Base-by-base conservation (phyloP, 176 grass and related monocot genomes). In the Alopecurus myosuroides region DNA sequence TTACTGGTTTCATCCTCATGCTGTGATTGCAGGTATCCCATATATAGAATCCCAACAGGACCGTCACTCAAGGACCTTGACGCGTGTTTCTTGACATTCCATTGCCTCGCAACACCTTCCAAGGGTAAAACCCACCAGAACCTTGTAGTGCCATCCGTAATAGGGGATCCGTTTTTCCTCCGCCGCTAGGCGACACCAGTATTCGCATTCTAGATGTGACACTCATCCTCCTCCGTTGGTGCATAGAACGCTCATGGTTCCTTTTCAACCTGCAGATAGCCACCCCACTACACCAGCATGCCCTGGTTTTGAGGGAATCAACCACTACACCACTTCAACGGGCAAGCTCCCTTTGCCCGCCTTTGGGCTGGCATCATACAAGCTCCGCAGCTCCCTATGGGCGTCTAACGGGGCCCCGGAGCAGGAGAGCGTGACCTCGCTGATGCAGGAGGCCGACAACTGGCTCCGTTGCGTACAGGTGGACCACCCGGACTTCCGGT, bases 41-140 rank as follows among this genome's bases (percentile, higher is more conserved):
- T 99, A 88, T 99, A 99, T 86, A 90, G 97, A 90, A 99, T 99
- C 77, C 97, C 97, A 22, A 97, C 92, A 76, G 97, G 97, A 34
- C 97, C 97, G 29, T 97, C 97, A n/a, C 80, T 99, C 85, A 96
- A 91, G 88, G 97, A 99, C 72, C 90, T 99, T 73, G 94, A 99
- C 56, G 93, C 97, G 19, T 99, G 97, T 86, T 99, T 99, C 77
- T 91, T 99, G 85, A 99, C 97, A 80, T 97, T 92, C 77, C 97
- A 97, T 89, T 91, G 55, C 33, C 82, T 99, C 53, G 88, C 94
- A 75, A 91, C 92, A 89, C 92, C 92, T 90, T 86, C 77, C 80
- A 92, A 90, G 87, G 71, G 90, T 95, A 92, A 90, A 77, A 64
- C 44, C n/a, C n/a, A 73, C 36, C 53, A 45, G 74, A 85, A 84